Evolutionary conservation across 1,139 yeast genomes (phyloP).

Genomic region (Yamadazyma epiphylla): DNA sequence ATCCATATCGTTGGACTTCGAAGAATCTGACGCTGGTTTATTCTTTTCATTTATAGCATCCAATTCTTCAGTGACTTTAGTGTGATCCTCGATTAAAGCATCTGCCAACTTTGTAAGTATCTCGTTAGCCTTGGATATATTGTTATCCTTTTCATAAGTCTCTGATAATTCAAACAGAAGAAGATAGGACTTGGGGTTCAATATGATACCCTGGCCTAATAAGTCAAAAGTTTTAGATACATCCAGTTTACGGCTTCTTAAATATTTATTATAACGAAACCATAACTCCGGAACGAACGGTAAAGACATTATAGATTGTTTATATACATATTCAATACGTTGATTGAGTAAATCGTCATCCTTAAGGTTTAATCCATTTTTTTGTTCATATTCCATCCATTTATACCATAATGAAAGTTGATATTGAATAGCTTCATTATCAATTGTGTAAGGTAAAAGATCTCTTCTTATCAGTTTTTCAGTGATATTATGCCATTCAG

Average conservation of each 20-base stretch:
- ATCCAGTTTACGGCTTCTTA: conserved; percentile 13
- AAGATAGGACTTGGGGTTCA: conserved; percentile 72
- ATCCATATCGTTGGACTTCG: conserved; percentile 14
- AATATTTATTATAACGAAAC: conserved; percentile 57
- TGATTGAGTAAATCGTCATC: conserved; percentile 45
- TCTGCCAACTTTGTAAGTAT: conserved; percentile 50
- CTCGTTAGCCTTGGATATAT: conserved; percentile 48
- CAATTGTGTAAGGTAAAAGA: conserved; percentile 27
- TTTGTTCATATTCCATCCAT: conserved; percentile 80
- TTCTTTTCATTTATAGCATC: conserved; percentile 21
- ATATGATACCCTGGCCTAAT: conserved; percentile 51
- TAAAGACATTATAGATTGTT: conserved; percentile 65
- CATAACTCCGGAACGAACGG: conserved; percentile 81
- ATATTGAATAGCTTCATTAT: conserved; percentile 17
- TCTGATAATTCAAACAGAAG: conserved; percentile 70
- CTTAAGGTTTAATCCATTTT: conserved; percentile 61
- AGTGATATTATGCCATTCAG: conserved; percentile 63
- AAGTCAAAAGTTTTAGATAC: conserved; percentile 33
- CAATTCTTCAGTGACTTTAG: conserved; percentile 18
- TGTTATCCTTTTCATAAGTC: conserved; percentile 57
- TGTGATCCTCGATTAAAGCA: conserved; percentile 32
- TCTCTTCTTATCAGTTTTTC: conserved; percentile 37
- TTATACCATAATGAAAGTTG: conserved; percentile 59
- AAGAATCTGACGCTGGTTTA: conserved; percentile 8
- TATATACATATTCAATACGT: conserved; percentile 71